phyloP scores from a whole-genome alignment of 352 stramenopile species.

The Blastocystis hominis region DNA sequence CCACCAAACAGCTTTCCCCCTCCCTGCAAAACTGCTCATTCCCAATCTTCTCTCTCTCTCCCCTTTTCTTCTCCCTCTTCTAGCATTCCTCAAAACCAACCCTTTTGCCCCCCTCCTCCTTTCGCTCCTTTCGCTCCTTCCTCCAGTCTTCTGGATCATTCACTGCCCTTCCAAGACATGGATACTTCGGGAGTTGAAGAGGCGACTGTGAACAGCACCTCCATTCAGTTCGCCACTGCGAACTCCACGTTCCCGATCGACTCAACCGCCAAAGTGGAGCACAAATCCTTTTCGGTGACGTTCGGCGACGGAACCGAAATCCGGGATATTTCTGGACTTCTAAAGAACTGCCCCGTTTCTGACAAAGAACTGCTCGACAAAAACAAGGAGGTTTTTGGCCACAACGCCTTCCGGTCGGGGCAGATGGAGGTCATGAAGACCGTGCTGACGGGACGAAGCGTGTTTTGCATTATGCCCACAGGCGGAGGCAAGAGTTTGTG shows the following conservation, averaged over 20 bases:
- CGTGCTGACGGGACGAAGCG: slow-evolving; percentile 62
- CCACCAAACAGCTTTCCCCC: not conserved
- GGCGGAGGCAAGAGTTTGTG: slow-evolving; percentile 93
- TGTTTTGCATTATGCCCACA: slow-evolving; percentile 85
- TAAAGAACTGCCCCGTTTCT: not conserved
- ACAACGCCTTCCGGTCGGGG: slow-evolving; percentile 58
- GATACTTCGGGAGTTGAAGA: not conserved
- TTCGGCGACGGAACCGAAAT: not conserved
- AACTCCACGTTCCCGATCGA: not conserved
- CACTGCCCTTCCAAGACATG: not conserved
- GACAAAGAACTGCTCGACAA: not conserved
- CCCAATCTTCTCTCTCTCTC: not conserved
- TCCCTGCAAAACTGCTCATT: not conserved
- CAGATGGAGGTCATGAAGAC: slow-evolving; percentile 59
- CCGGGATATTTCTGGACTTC: not conserved
- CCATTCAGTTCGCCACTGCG: slow-evolving; percentile 16
- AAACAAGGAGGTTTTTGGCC: slow-evolving; percentile 60
- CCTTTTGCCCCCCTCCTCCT: not conserved
- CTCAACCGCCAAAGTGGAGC: not conserved
- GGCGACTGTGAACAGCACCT: not conserved
- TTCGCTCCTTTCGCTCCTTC: not conserved
- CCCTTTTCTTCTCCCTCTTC: not conserved
- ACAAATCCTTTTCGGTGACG: not conserved
- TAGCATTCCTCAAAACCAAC: not conserved
- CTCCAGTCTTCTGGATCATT: not conserved